These are phyloP conservation scores for Plasmodium billcollinsi DNA, from an alignment of 169 alveolate species.

Conservation along the genomic window DNA sequence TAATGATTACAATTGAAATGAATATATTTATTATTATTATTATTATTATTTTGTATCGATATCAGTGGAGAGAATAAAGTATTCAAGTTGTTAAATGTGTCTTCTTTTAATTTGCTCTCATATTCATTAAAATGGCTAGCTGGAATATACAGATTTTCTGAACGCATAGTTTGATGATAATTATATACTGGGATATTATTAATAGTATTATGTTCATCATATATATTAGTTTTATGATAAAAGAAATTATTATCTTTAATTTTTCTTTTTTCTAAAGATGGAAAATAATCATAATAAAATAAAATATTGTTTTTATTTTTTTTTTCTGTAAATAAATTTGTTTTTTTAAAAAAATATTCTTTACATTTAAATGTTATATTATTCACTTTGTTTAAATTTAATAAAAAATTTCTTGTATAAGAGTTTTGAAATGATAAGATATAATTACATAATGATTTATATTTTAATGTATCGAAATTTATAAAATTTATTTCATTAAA, in stretches of 20 bases:
- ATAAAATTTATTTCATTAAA: conserved; percentile 31
- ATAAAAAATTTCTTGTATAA: conserved; percentile 3
- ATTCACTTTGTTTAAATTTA: conserved; percentile 17
- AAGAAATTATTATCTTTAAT: neutral
- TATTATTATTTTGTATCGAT: too few relatives aligned
- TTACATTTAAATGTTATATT: conserved; percentile 20
- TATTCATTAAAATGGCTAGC: too few relatives aligned
- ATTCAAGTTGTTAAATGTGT: too few relatives aligned
- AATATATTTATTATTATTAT: too few relatives aligned
- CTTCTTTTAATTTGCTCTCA: too few relatives aligned
- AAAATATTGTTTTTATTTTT: neutral
- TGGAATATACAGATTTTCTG: too few relatives aligned
- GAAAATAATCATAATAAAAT: neutral
- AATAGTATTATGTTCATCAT: neutral
- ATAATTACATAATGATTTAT: conserved; percentile 24
- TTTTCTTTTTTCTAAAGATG: neutral
- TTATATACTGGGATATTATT: neutral
- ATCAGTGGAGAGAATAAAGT: too few relatives aligned
- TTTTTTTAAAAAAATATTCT: conserved; percentile 5
- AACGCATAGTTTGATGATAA: too few relatives aligned
- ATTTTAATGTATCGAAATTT: conserved; percentile 11
- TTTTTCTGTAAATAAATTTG: neutral
- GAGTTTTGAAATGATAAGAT: conserved; percentile 30
- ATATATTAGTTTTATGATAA: neutral
- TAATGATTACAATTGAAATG: too few relatives aligned